These are phyloP conservation scores for Trypanosoma brucei DNA, from an alignment of 208 protist genomes.

Conservation along the genomic window DNA sequence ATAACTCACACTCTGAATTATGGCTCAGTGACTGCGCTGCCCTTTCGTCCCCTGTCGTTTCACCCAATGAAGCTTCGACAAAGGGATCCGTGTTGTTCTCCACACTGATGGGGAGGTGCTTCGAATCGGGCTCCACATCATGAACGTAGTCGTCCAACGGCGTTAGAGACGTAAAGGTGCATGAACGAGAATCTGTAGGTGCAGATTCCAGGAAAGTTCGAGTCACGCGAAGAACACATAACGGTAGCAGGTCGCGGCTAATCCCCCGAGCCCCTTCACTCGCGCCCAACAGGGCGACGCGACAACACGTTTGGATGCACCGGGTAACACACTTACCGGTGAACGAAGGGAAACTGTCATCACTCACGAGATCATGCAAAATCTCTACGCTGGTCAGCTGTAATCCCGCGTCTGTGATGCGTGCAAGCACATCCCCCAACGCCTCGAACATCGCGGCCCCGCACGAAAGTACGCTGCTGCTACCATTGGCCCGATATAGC, in stretches of 20 bases:
- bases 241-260: slow-evolving; percentile 27
- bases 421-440: slow-evolving; percentile 33
- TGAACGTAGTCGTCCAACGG: slow-evolving; percentile 51
- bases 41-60: slow-evolving; percentile 5
- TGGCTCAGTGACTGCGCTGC: background rate
- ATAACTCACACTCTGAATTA: background rate
- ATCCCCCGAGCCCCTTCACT: slow-evolving; percentile 30
- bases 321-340: slow-evolving; percentile 31
- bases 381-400: slow-evolving; percentile 41
- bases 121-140: slow-evolving; percentile 59
- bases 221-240: slow-evolving; percentile 29
- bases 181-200: background rate
- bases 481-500: slow-evolving; percentile 28
- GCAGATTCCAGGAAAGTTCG: slow-evolving; percentile 30
- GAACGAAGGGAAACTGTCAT: slow-evolving; percentile 28
- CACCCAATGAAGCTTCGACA: background rate
- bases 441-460: slow-evolving; percentile 40
- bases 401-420: slow-evolving; percentile 27
- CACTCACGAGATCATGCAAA: slow-evolving; percentile 32
- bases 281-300: slow-evolving; percentile 25
- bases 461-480: slow-evolving; percentile 15
- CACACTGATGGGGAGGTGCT: slow-evolving; percentile 41
- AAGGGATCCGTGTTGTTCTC: background rate
- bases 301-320: slow-evolving; percentile 46
- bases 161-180: slow-evolving; percentile 49